Percentiles rank a stretch among this genome's conserved stretches.
Conservation (phyloP, 768 basidiomycete genomes). For the Piloderma croceum region DNA sequence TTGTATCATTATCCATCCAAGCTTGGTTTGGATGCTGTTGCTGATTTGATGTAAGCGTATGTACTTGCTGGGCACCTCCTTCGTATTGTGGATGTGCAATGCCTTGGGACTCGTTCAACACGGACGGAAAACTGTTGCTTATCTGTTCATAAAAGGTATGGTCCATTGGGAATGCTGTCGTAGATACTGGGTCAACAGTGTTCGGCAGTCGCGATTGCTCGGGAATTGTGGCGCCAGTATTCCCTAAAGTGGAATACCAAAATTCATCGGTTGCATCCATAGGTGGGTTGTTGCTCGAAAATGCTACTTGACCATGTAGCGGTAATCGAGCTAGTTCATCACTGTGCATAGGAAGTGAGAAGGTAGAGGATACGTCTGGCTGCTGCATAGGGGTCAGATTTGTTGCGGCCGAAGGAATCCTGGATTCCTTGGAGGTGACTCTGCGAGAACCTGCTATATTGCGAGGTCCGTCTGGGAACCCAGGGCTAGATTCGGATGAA, state of each 20-base stretch:
- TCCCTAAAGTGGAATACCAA: too few species aligned
- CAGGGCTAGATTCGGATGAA: conserved; percentile 4
- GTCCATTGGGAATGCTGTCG: conserved; percentile 10
- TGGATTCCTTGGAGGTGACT: conserved; percentile 13
- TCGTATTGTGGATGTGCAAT: conserved; percentile 3
- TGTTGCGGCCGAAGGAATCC: conserved; percentile 2
- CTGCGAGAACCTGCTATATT: conserved; percentile 32
- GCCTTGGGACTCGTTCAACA: conserved; percentile 27
- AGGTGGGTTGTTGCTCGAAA: conserved; percentile 8
- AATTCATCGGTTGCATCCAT: too few species aligned
- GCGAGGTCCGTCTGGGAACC: conserved; percentile 14
- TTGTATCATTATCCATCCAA: conserved; percentile 45
- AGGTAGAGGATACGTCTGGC: conserved; percentile 16
- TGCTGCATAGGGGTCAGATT: conserved; percentile 11
- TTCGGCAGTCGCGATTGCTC: not conserved
- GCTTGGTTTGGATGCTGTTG: not conserved
- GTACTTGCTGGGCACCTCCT: not conserved
- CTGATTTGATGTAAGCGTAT: not conserved
- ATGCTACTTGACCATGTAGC: conserved; percentile 26
- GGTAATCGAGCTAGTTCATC: conserved; percentile 55
- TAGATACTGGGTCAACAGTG: not conserved
- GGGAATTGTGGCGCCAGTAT: not conserved
- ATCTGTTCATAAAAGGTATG: conserved; percentile 15
- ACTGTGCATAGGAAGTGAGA: conserved; percentile 48
- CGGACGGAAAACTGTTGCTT: conserved; percentile 9